Evolutionary conservation across 1,284 basidiomycete genomes (phyloP).

Genomic region (Naganishia sp.): DNA sequence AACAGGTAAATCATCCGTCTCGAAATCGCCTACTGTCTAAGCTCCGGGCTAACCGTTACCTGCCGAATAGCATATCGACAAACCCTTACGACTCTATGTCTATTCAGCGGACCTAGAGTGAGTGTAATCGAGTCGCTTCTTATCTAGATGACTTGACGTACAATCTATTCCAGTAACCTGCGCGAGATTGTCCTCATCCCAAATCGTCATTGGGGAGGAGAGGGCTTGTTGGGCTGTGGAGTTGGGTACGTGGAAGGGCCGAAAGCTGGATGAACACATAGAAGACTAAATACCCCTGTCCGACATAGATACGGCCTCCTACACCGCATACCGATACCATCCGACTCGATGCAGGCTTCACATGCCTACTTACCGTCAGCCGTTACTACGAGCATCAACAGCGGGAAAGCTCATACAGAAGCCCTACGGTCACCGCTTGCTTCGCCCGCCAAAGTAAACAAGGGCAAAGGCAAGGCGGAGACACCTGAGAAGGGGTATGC

Average conservation of each 20-base stretch:
- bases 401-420: neutral
- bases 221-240: slow-evolving; percentile 87
- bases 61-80: slow-evolving; percentile 75
- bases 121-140: slow-evolving; percentile 48
- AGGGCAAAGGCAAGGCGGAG: slow-evolving; percentile 14
- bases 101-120: slow-evolving; percentile 98
- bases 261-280: too few species aligned
- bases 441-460: slow-evolving; percentile 10
- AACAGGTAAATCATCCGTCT: slow-evolving; percentile 62
- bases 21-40: neutral
- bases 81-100: slow-evolving; percentile 88
- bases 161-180: slow-evolving; percentile 65
- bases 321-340: slow-evolving; percentile 75
- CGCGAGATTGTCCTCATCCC: slow-evolving; percentile 89
- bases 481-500: slow-evolving; percentile 3
- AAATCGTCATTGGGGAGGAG: slow-evolving; percentile 93
- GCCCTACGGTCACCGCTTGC: neutral
- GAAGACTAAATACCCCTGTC: neutral
- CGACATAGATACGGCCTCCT: slow-evolving; percentile 64
- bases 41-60: slow-evolving; percentile 33
- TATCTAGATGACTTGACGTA: neutral
- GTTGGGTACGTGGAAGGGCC: slow-evolving; percentile 67
- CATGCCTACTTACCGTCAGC: slow-evolving; percentile 16
- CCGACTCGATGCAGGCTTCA: slow-evolving; percentile 37
- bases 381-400: neutral